Evolutionary conservation across 139 green algal genomes (phyloP).

Genomic region (Chlorella sp.): DNA sequence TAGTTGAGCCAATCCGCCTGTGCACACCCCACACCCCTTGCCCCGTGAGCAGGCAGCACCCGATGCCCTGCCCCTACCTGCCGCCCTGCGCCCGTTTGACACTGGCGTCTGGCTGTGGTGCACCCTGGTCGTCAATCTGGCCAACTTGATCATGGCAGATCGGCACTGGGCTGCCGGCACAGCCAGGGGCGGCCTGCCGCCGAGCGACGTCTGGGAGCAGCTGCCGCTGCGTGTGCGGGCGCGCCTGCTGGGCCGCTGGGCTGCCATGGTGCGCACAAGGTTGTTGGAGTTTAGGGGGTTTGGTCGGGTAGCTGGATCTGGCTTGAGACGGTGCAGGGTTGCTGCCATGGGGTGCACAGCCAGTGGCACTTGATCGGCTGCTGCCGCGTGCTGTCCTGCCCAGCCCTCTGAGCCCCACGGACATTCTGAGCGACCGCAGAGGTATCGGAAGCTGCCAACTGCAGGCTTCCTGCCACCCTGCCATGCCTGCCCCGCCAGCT

Average conservation of each 20-base stretch:
- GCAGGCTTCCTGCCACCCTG: background rate
- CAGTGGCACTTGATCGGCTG: no score
- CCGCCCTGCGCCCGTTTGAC: constrained; percentile 5
- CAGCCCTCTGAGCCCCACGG: no score
- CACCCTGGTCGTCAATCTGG: background rate
- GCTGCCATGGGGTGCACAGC: no score
- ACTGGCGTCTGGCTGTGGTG: constrained; percentile 24
- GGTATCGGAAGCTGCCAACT: no score
- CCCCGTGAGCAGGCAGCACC: constrained; percentile 20
- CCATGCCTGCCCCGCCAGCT: background rate
- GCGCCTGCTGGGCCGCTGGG: background rate
- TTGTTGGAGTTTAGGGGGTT: background rate
- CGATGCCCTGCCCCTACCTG: background rate
- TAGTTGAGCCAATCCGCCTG: no score
- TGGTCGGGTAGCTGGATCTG: no score
- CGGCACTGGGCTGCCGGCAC: background rate
- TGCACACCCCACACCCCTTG: no score
- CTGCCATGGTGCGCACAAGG: background rate
- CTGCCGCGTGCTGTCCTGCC: no score
- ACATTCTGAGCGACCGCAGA: no score
- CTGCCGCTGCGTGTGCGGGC: background rate
- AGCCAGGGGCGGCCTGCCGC: background rate
- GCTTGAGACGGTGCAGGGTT: no score
- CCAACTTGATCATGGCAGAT: constrained; percentile 1
- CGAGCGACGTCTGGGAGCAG: background rate